Conservation (phyloP, 1,139 yeast species). For the Zygotorulaspora mrakii region DNA sequence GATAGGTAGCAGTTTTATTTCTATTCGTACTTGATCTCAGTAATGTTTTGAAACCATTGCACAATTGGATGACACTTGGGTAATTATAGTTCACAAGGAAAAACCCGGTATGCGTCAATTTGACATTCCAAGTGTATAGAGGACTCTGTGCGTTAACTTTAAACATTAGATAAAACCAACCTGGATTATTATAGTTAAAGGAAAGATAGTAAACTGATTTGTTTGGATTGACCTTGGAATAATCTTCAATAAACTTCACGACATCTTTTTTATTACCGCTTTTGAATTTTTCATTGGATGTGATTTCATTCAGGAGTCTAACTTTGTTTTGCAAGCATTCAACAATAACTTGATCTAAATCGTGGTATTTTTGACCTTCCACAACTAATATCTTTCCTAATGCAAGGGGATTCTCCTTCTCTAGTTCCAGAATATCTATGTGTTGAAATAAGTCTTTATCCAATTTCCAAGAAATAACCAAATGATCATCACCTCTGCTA, state of each 20-base stretch:
- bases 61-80: slow-evolving; percentile 79
- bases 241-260: slow-evolving; percentile 81
- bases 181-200: slow-evolving; percentile 86
- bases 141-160: slow-evolving; percentile 71
- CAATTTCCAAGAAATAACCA: slow-evolving; percentile 95
- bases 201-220: slow-evolving; percentile 91
- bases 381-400: slow-evolving; percentile 61
- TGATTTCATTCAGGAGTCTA: slow-evolving; percentile 78
- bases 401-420: slow-evolving; percentile 58
- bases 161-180: slow-evolving; percentile 83
- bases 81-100: slow-evolving; percentile 74
- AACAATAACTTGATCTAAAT: slow-evolving; percentile 88
- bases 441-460: slow-evolving; percentile 90
- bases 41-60: slow-evolving; percentile 85
- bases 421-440: slow-evolving; percentile 75
- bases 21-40: slow-evolving; percentile 36
- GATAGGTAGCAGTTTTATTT: slow-evolving; percentile 12
- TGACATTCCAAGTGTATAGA: slow-evolving; percentile 84
- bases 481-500: slow-evolving; percentile 79
- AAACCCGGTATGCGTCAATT: slow-evolving; percentile 82
- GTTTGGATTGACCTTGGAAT: slow-evolving; percentile 86
- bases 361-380: slow-evolving; percentile 69
- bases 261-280: slow-evolving; percentile 78
- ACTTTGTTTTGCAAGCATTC: slow-evolving; percentile 85
- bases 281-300: slow-evolving; percentile 82